Evolutionary conservation across 1,284 basidiomycete genomes (phyloP), one percentile per base, ranked within the genome.

Genomic region (Ganoderma boninense): DNA sequence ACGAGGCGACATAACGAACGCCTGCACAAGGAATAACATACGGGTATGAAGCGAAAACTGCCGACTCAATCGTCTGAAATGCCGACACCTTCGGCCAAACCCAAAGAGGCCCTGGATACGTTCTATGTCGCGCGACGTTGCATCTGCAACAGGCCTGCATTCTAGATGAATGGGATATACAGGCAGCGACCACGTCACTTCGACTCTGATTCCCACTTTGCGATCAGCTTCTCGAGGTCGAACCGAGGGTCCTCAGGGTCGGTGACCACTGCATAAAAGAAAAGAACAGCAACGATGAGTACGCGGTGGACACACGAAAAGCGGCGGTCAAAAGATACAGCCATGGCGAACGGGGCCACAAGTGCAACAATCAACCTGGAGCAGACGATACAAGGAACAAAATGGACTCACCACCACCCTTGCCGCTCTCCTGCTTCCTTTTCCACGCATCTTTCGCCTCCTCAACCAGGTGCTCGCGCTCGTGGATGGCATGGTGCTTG

Each of bases 241-340:
- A 99, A 99, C 75, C 90, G 92, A 73, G 97, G 95, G 84, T 97
- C 92, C 79, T 99, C 97, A 64, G 97, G 95, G 86, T 99, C 91
- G 74, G 95, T 94, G 77, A 97, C 85, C 76, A 97, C 95, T 96
- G 10, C 29, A 20, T 8, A 20, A 73, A 69, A 59, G 10, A 70
- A 44, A 62, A 43, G 5, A 20, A 13, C 13, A 32, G 44, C 68
- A 3, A 59, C 32, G 57, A 66, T 38, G 57, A 66, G 52, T 20
- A 23, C 42, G 43, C 4, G 52, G 3, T 54, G n/a, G 7, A 23
- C 1, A 59, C 20, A 38, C 23, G 46, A 6, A 11, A 62, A 43
- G 29, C 1, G 18, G 56, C 11, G 42, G 14, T 20, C 42, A 40
- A 52, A 26, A 38, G 38, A 61, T 6, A 26, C 20, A 23, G 4